These are phyloP conservation scores for Eucalyptus polyanthemos DNA, from an alignment of 345 rosid genomes.

Conservation along the genomic window DNA sequence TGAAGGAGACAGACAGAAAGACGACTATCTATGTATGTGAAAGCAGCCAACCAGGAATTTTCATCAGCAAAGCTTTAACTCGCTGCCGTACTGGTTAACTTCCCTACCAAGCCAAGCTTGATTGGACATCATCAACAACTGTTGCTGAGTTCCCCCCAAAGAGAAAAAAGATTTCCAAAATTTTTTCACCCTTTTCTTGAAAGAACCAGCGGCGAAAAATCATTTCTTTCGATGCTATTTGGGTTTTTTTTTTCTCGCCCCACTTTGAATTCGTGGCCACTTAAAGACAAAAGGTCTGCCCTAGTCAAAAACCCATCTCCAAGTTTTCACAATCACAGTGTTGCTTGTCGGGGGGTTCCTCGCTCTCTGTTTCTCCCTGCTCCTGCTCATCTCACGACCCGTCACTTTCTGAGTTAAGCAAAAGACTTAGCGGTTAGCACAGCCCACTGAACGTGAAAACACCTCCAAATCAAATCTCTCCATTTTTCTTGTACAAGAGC, in stretches of 20 bases:
- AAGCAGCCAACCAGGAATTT: background rate
- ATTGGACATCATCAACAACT: background rate
- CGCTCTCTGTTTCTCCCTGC: background rate
- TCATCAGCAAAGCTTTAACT: background rate
- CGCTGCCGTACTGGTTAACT: background rate
- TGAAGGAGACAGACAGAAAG: conserved; percentile 12
- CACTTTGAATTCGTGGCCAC: background rate
- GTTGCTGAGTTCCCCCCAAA: background rate
- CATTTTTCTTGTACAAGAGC: background rate
- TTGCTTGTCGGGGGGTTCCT: conserved; percentile 42
- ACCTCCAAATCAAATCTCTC: background rate
- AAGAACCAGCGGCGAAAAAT: background rate
- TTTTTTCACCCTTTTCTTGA: background rate
- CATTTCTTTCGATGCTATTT: background rate
- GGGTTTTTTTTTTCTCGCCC: background rate
- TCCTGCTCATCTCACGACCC: conserved; percentile 8
- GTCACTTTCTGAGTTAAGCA: conserved; percentile 40
- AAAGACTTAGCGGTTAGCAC: background rate
- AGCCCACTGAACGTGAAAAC: background rate
- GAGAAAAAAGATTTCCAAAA: background rate
- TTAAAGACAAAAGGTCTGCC: background rate
- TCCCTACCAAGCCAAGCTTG: background rate
- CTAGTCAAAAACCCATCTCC: conserved; percentile 30
- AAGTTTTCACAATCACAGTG: conserved; percentile 22
- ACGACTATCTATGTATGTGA: background rate